Percentiles rank a stretch among this genome's conserved stretches.
phyloP scores from a whole-genome alignment of 176 grass and related monocot species.

The Carex myosuroides region DNA sequence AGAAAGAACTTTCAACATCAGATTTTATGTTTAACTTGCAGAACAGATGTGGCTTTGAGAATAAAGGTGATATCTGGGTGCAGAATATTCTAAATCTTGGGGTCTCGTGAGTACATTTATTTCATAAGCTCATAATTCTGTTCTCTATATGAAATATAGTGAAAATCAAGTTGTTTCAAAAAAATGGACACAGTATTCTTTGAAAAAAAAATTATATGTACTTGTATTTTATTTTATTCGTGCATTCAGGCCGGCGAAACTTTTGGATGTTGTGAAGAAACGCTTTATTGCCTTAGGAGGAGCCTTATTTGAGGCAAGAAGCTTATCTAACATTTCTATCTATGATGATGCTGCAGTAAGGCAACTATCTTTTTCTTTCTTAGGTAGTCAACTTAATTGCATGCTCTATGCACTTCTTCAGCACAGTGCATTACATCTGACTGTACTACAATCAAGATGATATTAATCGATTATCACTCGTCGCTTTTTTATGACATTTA shows the following conservation, averaged over 20 bases:
- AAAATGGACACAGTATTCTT: background rate
- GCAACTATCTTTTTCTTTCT: constrained; percentile 5
- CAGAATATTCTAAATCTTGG: constrained; percentile 92
- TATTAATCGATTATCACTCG: background rate
- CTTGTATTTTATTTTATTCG: constrained; percentile 8
- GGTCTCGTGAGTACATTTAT: constrained; percentile 56
- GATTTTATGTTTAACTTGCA: constrained; percentile 26
- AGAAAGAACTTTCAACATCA: background rate
- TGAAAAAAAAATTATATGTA: background rate
- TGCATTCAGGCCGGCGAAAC: constrained; percentile 63
- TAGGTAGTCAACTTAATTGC: background rate
- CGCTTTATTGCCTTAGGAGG: constrained; percentile 76
- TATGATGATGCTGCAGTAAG: constrained; percentile 74
- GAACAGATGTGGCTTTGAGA: constrained; percentile 86
- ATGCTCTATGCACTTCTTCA: background rate
- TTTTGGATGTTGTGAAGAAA: constrained; percentile 79
- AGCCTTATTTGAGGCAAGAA: constrained; percentile 54
- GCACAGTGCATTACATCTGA: background rate
- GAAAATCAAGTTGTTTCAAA: background rate
- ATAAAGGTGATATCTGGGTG: constrained; percentile 80
- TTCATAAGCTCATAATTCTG: background rate
- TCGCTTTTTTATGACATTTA: background rate
- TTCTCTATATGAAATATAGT: constrained; percentile 4
- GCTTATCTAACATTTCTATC: constrained; percentile 48
- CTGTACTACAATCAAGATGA: background rate